A percentile compares a stretch with the other conserved stretches of the same genome.
These are phyloP conservation scores for Geoglossum glabrum DNA, from an alignment of 495 filamentous ascomycete genomes.

Conservation along the genomic window DNA sequence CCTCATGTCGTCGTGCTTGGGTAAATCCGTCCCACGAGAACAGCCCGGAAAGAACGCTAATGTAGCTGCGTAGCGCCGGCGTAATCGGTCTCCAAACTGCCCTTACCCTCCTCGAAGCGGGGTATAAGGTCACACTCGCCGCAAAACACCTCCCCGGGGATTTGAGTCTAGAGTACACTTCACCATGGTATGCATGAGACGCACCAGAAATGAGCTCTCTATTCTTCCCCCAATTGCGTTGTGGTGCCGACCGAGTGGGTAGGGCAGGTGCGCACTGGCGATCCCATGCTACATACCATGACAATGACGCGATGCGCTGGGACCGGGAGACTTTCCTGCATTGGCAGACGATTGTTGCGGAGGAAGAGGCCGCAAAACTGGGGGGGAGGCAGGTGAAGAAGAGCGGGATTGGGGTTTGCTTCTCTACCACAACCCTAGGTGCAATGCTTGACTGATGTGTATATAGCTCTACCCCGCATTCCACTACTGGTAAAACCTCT, in stretches of 20 bases:
- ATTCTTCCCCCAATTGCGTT: not conserved
- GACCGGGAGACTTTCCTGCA: slow-evolving; percentile 18
- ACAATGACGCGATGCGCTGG: slow-evolving; percentile 16
- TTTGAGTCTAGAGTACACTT: slow-evolving; percentile 19
- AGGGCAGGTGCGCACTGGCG: slow-evolving; percentile 26
- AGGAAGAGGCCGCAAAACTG: slow-evolving; percentile 6
- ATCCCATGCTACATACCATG: slow-evolving; percentile 13
- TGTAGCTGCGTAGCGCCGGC: slow-evolving; percentile 20
- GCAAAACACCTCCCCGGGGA: slow-evolving; percentile 24
- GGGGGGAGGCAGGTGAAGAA: slow-evolving; percentile 1
- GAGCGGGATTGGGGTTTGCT: slow-evolving; percentile 6
- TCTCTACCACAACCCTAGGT: not conserved
- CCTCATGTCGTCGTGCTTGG: not conserved
- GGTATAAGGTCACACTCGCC: slow-evolving; percentile 23
- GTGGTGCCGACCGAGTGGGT: not conserved
- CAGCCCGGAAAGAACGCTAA: slow-evolving; percentile 25
- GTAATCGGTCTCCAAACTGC: slow-evolving; percentile 29
- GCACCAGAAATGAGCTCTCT: too few relatives aligned
- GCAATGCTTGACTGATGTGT: not conserved
- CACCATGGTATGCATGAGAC: slow-evolving; percentile 15
- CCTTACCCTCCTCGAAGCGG: slow-evolving; percentile 20
- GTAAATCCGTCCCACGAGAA: too few relatives aligned
- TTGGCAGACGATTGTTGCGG: slow-evolving; percentile 14
- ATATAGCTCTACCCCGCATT: slow-evolving; percentile 5
- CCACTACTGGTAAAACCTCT: slow-evolving; percentile 4